phyloP scores from a whole-genome alignment of 257 asterid genomes.

The Fraxinus pennsylvanica region DNA sequence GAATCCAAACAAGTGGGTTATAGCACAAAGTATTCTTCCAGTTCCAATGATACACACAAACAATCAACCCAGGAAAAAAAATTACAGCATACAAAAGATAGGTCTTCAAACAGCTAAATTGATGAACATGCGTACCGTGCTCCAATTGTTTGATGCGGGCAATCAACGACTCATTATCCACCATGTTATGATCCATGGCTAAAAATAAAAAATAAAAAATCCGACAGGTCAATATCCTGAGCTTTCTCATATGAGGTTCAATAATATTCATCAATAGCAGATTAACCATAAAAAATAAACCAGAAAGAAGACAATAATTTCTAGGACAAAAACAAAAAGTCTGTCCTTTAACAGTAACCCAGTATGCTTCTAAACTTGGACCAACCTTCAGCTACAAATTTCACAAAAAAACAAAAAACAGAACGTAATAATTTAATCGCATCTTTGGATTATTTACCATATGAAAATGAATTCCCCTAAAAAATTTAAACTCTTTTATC shows the following conservation, averaged over 20 bases:
- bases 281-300: neutral
- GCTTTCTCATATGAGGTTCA: slow-evolving; percentile 12
- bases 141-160: slow-evolving; percentile 80
- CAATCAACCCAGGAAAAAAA: neutral
- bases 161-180: slow-evolving; percentile 43
- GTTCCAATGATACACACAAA: slow-evolving; percentile 2
- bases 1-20: neutral
- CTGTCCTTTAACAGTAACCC: slow-evolving; percentile 1
- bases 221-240: neutral
- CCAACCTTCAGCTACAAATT: neutral
- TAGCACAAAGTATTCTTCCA: neutral
- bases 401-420: slow-evolving; percentile 16
- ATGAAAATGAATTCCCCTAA: slow-evolving; percentile 14
- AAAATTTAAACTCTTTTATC: neutral
- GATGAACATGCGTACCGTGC: slow-evolving; percentile 55
- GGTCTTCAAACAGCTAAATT: neutral
- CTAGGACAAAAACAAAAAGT: neutral
- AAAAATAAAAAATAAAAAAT: slow-evolving; percentile 12
- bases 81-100: slow-evolving; percentile 1
- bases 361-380: slow-evolving; percentile 7
- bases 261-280: neutral
- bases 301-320: neutral
- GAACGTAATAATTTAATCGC: neutral
- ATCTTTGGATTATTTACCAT: neutral
- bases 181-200: slow-evolving; percentile 63